Percentiles rank a stretch among this genome's conserved stretches.
Evolutionary conservation across 345 rosid species (phyloP).

Genomic region (Moringa oleifera): DNA sequence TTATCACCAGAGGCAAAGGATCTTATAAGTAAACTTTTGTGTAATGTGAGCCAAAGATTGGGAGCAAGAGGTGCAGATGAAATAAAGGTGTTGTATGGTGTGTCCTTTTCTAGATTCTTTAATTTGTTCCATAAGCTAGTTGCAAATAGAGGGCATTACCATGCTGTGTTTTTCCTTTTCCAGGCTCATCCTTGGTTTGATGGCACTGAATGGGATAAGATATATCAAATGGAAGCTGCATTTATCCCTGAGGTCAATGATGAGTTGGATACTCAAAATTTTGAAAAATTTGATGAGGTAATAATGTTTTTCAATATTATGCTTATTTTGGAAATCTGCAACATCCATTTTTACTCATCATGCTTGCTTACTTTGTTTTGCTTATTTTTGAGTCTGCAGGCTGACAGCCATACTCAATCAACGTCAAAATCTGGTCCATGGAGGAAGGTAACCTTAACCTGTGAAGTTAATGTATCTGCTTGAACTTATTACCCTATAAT

Average conservation of each 20-base stretch:
- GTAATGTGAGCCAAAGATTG: slow-evolving; percentile 74
- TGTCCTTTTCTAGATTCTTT: slow-evolving; percentile 41
- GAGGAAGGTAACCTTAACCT: slow-evolving; percentile 53
- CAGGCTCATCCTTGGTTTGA: slow-evolving; percentile 86
- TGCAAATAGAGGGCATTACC: slow-evolving; percentile 22
- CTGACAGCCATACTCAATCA: slow-evolving; percentile 30
- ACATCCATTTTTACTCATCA: slow-evolving; percentile 4
- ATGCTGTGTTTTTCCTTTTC: slow-evolving; percentile 21
- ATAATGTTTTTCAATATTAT: not conserved
- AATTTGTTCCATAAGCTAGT: slow-evolving; percentile 12
- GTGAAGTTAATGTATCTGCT: not conserved
- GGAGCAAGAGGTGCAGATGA: slow-evolving; percentile 84
- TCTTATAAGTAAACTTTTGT: slow-evolving; percentile 67
- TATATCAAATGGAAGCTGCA: slow-evolving; percentile 88
- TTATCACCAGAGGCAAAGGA: slow-evolving; percentile 73
- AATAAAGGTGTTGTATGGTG: slow-evolving; percentile 77
- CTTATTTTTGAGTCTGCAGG: slow-evolving; percentile 28
- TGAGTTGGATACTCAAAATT: slow-evolving; percentile 94
- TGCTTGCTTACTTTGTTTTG: slow-evolving; percentile 11
- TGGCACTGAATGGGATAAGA: slow-evolving; percentile 67
- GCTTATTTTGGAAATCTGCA: not conserved
- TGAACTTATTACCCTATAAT: not conserved
- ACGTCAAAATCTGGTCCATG: slow-evolving; percentile 66
- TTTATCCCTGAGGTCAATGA: slow-evolving; percentile 82
- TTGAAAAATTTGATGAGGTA: slow-evolving; percentile 95